Evolutionary conservation across 345 rosid species (phyloP).

Genomic region (Raphanus sativus): DNA sequence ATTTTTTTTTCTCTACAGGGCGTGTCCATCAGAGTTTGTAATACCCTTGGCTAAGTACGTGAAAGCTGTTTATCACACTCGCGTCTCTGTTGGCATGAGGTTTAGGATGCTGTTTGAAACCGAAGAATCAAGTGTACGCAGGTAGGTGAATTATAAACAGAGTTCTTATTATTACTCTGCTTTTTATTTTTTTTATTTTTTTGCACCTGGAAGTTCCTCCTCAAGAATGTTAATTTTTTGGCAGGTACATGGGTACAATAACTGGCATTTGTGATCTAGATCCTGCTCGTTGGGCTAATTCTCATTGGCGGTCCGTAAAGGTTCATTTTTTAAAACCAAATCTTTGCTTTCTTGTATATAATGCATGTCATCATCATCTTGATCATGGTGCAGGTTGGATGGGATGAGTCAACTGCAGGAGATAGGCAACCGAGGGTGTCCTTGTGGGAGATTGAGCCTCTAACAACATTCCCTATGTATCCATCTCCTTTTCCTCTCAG

Average conservation of each 20-base stretch:
- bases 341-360: not conserved
- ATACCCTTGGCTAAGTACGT: not conserved
- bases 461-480: constrained; percentile 96
- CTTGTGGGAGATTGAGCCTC: constrained; percentile 96
- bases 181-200: too few species aligned
- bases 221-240: constrained; percentile 8
- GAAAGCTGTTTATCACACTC: not conserved
- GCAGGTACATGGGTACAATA: constrained; percentile 94
- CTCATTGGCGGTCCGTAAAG: constrained; percentile 94
- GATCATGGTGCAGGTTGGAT: constrained; percentile 74
- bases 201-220: not conserved
- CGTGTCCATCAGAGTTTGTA: not conserved
- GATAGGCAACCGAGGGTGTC: constrained; percentile 99
- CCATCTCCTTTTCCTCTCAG: constrained; percentile 89
- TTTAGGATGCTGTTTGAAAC: constrained; percentile 73
- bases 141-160: constrained; percentile 43
- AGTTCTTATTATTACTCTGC: constrained; percentile 5
- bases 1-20: not conserved
- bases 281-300: constrained; percentile 67
- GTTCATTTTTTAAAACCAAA: constrained; percentile 34
- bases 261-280: constrained; percentile 85
- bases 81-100: constrained; percentile 51
- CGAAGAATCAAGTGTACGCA: constrained; percentile 66
- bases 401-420: constrained; percentile 99
- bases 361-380: not conserved